Evolutionary conservation across 2,329 filamentous ascomycete species (phyloP).

Genomic region (Annulohypoxylon truncatum): DNA sequence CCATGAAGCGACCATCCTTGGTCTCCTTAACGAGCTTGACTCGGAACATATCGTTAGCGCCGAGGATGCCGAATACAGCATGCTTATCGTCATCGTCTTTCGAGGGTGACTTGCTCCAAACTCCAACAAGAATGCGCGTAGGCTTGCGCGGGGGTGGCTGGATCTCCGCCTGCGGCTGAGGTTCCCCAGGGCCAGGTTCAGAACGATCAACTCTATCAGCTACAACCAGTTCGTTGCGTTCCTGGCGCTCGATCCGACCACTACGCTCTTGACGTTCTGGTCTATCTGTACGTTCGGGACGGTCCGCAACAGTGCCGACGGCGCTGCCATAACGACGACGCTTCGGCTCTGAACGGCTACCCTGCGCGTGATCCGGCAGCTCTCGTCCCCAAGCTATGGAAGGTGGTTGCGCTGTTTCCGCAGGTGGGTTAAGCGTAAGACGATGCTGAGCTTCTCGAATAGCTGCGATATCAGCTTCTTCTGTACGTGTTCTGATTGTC

Average conservation of each 20-base stretch:
- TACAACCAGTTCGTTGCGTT: slow-evolving; percentile 36
- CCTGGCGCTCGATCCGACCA: slow-evolving; percentile 41
- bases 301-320: slow-evolving; percentile 51
- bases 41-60: slow-evolving; percentile 72
- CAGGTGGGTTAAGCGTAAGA: slow-evolving; percentile 56
- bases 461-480: slow-evolving; percentile 56
- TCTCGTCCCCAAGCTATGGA: slow-evolving; percentile 64
- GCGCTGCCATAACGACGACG: slow-evolving; percentile 59
- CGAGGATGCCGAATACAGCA: slow-evolving; percentile 71
- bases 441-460: slow-evolving; percentile 60
- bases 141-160: slow-evolving; percentile 55
- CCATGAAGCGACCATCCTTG: slow-evolving; percentile 67
- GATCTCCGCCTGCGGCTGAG: slow-evolving; percentile 21
- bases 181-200: slow-evolving; percentile 37
- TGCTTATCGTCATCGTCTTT: slow-evolving; percentile 63
- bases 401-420: slow-evolving; percentile 57
- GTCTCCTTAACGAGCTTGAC: slow-evolving; percentile 71
- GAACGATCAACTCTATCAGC: slow-evolving; percentile 27
- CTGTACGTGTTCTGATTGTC: slow-evolving; percentile 47
- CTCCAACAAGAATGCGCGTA: slow-evolving; percentile 68
- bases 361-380: slow-evolving; percentile 58
- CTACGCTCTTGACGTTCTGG: not conserved
- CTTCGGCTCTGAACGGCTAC: slow-evolving; percentile 57
- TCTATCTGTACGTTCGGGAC: slow-evolving; percentile 34
- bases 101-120: slow-evolving; percentile 68